A percentile compares a stretch with the other conserved stretches of the same genome.
These are phyloP conservation scores for Pythium apleroticum DNA, from an alignment of 352 stramenopile genomes.

Conservation along the genomic window DNA sequence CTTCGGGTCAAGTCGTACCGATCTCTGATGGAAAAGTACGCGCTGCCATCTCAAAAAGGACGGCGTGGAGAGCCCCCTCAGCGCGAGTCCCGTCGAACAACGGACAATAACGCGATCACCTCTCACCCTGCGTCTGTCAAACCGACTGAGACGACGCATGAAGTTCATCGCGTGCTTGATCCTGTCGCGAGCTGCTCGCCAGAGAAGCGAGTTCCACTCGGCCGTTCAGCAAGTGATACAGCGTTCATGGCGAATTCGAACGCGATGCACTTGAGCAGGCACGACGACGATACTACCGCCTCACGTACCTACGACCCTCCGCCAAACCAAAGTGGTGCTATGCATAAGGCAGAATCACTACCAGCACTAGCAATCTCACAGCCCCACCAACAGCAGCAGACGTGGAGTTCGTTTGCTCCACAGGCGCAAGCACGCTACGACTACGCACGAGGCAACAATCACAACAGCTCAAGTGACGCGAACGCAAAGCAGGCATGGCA, in stretches of 20 bases:
- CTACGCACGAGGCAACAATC: not conserved
- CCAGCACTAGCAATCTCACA: not conserved
- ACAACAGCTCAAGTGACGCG: not conserved
- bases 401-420: not conserved
- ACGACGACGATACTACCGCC: not conserved
- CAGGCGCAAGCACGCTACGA: not conserved
- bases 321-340: not conserved
- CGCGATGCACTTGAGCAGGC: not conserved
- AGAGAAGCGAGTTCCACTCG: not conserved
- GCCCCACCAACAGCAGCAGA: not conserved
- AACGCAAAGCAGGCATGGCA: slow-evolving; percentile 2
- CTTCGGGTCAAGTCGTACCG: slow-evolving; percentile 12
- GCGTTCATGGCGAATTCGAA: not conserved
- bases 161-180: not conserved
- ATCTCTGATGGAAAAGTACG: slow-evolving; percentile 23
- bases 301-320: not conserved
- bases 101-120: not conserved
- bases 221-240: not conserved
- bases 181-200: not conserved
- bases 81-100: not conserved
- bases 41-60: slow-evolving; percentile 5
- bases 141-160: not conserved
- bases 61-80: not conserved
- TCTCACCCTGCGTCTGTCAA: not conserved
- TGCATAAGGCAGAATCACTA: not conserved